Conservation (phyloP, 2,329 filamentous ascomycete species). For the Trichoderma oligosporum region DNA sequence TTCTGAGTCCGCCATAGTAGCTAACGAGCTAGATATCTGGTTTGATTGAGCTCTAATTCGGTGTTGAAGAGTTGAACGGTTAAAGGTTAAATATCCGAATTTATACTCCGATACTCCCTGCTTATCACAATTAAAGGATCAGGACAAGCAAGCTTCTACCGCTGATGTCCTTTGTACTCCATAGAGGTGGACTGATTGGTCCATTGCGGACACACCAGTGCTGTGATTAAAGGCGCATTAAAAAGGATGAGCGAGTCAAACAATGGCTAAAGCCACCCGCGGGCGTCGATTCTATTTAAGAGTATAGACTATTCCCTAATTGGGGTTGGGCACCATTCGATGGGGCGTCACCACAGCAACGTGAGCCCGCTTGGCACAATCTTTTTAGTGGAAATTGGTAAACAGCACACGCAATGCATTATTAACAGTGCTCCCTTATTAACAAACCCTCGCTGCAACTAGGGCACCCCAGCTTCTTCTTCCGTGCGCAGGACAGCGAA, state of each 20-base stretch:
- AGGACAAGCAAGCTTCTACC: conserved; percentile 1
- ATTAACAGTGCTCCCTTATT: conserved; percentile 7
- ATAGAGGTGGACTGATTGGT: not conserved
- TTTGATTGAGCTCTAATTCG: not conserved
- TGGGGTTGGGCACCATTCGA: conserved; percentile 24
- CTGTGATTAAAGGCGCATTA: too few relatives aligned
- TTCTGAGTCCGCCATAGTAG: conserved; percentile 40
- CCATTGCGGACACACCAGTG: conserved; percentile 22
- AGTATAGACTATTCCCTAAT: not conserved
- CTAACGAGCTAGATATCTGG: not conserved
- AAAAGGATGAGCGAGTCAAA: not conserved
- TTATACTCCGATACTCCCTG: too few relatives aligned
- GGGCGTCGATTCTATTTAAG: not conserved
- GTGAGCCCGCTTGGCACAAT: conserved; percentile 12
- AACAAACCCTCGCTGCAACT: conserved; percentile 12
- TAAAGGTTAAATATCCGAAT: not conserved
- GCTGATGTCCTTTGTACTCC: too few relatives aligned
- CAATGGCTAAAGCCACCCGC: not conserved
- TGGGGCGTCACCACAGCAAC: conserved; percentile 26
- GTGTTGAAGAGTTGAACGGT: not conserved
- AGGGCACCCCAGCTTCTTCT: not conserved
- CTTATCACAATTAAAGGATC: too few relatives aligned
- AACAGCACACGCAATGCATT: conserved; percentile 23
- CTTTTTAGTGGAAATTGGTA: conserved; percentile 26
- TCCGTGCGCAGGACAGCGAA: not conserved